phyloP scores from a whole-genome alignment of 1,284 basidiomycete species.

The Cronartium quercuum region DNA sequence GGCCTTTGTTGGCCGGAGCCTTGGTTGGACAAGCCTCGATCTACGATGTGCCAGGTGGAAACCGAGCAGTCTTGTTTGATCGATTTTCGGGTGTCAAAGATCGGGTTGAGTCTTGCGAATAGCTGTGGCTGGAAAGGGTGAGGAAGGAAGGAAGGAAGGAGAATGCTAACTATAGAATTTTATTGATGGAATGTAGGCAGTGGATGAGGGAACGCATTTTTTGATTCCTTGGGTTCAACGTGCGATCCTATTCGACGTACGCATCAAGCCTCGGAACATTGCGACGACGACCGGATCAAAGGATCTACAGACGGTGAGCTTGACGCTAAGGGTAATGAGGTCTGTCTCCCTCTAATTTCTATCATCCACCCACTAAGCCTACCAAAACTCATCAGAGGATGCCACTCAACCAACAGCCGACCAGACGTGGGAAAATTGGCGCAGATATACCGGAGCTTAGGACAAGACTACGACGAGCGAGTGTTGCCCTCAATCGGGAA shows the following conservation, averaged over 20 bases:
- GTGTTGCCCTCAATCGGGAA: constrained; percentile 76
- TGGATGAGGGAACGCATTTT: constrained; percentile 93
- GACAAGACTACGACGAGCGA: constrained; percentile 94
- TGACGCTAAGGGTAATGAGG: constrained; percentile 92
- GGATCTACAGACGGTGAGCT: constrained; percentile 92
- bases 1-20: constrained; percentile 48
- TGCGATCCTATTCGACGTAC: constrained; percentile 93
- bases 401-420: constrained; percentile 52
- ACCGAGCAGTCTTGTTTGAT: constrained; percentile 96
- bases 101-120: constrained; percentile 53
- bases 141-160: not conserved
- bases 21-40: constrained; percentile 49
- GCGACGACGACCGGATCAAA: constrained; percentile 94
- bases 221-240: constrained; percentile 89
- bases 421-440: constrained; percentile 83
- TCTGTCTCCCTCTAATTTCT: not conserved
- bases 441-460: constrained; percentile 90
- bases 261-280: constrained; percentile 96
- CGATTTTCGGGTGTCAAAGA: constrained; percentile 87
- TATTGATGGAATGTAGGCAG: constrained; percentile 57
- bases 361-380: too few relatives aligned
- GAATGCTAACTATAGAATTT: not conserved
- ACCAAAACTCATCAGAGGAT: too few relatives aligned
- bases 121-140: not conserved
- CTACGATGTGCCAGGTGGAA: constrained; percentile 49